Evolutionary conservation across 352 stramenopile genomes (phyloP).

Genomic region (Globisporangium paroecandrum): DNA sequence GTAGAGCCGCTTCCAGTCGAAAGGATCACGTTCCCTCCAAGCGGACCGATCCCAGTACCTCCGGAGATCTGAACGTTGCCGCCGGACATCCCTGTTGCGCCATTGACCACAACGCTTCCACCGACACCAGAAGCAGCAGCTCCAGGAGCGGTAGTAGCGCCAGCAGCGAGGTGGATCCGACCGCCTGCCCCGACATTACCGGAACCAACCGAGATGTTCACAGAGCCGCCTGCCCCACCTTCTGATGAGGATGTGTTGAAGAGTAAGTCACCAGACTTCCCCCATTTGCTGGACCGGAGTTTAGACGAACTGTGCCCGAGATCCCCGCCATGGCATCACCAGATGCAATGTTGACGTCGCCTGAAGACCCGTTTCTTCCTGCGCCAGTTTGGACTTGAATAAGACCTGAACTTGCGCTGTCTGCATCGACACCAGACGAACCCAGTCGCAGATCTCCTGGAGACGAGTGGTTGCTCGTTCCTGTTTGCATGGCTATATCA

Average conservation of each 20-base stretch:
- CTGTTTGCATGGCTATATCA: not conserved
- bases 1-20: too few species aligned
- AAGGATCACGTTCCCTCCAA: too few species aligned
- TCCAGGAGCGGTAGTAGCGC: not conserved
- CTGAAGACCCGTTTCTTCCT: not conserved
- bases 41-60: too few species aligned
- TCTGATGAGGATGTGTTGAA: not conserved
- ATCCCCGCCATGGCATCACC: not conserved
- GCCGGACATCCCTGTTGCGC: too few species aligned
- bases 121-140: not conserved
- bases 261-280: not conserved
- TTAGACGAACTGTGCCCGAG: not conserved
- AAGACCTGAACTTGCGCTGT: not conserved
- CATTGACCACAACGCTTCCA: too few species aligned
- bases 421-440: not conserved
- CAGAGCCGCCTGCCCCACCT: not conserved
- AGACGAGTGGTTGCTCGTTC: not conserved
- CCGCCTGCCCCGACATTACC: not conserved
- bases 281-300: not conserved
- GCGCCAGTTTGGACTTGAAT: not conserved
- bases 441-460: not conserved
- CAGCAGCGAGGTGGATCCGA: not conserved
- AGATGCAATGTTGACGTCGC: not conserved
- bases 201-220: not conserved
- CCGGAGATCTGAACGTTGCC: too few species aligned